Evolutionary conservation across 176 grass and related monocot species (phyloP).

Genomic region (Alopecurus myosuroides): DNA sequence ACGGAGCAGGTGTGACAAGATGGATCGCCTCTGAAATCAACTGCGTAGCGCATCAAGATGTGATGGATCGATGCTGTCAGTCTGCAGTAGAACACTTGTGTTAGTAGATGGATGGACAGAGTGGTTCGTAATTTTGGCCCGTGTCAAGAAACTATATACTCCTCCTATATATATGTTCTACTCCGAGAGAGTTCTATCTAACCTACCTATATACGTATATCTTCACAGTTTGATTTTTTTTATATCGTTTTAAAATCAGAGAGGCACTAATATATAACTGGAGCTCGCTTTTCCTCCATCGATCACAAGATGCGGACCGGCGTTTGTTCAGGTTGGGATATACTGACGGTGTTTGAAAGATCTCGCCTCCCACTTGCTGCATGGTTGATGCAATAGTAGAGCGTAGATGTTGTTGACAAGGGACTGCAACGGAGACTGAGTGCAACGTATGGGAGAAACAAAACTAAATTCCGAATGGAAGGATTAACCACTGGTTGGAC

Average conservation of each 20-base stretch:
- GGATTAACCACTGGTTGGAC: background rate
- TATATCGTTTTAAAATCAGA: no score
- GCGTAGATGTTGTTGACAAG: background rate
- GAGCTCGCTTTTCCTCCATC: background rate
- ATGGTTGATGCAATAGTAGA: background rate
- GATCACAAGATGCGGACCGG: background rate
- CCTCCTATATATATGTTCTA: no score
- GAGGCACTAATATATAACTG: no score
- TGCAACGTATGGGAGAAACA: background rate
- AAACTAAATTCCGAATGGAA: background rate
- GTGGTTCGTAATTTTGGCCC: background rate
- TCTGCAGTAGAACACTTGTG: background rate
- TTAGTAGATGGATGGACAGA: background rate
- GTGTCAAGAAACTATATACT: background rate
- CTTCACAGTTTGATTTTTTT: no score
- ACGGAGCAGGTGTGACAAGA: conserved; percentile 18
- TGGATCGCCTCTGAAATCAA: background rate
- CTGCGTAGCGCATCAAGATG: background rate
- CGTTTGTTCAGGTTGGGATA: background rate
- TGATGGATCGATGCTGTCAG: background rate
- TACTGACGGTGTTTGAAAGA: background rate
- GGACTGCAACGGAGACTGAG: background rate
- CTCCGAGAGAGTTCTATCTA: no score
- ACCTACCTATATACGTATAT: no score
- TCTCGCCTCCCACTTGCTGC: background rate